A percentile compares a stretch with the other conserved stretches of the same genome.
phyloP scores from a whole-genome alignment of 352 stramenopile genomes.

The Blastocystis sp. region DNA sequence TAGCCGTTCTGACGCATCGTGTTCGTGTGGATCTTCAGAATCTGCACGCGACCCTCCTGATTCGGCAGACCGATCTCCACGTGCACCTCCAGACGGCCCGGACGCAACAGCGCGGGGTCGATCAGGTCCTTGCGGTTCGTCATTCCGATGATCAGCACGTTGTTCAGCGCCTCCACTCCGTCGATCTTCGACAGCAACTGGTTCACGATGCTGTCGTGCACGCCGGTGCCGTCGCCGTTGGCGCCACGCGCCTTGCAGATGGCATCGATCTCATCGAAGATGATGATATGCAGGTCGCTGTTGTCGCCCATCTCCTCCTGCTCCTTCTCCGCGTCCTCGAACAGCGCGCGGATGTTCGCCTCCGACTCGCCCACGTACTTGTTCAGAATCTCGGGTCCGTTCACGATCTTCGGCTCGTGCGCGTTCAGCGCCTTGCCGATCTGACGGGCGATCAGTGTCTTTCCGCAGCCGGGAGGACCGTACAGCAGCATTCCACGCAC shows the following conservation, averaged over 20 bases:
- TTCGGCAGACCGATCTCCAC: conserved; percentile 97
- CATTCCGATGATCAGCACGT: conserved; percentile 98
- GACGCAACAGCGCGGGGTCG: conserved; percentile 80
- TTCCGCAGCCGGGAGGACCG: conserved; percentile 74
- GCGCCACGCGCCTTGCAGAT: conserved; percentile 90
- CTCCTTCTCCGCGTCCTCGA: conserved; percentile 80
- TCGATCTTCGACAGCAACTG: conserved; percentile 98
- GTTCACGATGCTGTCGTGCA: conserved; percentile 94
- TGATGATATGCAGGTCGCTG: conserved; percentile 97
- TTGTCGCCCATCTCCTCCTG: conserved; percentile 78
- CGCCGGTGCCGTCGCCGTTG: conserved; percentile 70
- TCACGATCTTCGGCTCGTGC: conserved; percentile 81
- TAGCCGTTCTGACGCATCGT: conserved; percentile 65
- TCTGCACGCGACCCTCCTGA: conserved; percentile 81
- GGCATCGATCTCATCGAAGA: conserved; percentile 99
- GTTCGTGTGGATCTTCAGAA: conserved; percentile 90
- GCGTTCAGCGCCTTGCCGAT: conserved; percentile 92
- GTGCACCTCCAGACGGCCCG: conserved; percentile 94
- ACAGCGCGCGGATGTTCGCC: conserved; percentile 94
- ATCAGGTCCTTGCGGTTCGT: conserved; percentile 96
- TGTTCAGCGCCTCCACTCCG: conserved; percentile 95
- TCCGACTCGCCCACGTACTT: conserved; percentile 96
- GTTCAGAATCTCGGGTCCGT: conserved; percentile 95
- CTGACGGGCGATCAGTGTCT: conserved; percentile 94
- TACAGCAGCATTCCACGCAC: conserved; percentile 84